These are phyloP conservation scores for Erucastrum elatum DNA, from an alignment of 345 rosid species.

Conservation along the genomic window DNA sequence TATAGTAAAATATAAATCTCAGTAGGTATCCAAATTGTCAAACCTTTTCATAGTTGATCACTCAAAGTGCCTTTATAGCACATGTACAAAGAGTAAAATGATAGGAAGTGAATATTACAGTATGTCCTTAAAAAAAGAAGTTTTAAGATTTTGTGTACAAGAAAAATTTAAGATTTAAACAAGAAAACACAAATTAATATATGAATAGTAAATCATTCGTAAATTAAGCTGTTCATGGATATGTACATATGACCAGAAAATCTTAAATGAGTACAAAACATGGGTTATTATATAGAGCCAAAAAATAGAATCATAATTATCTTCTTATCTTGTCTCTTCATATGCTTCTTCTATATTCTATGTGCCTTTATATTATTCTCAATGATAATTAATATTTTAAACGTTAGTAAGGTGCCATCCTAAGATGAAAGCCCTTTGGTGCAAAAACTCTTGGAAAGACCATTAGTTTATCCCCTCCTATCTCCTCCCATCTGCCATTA, in stretches of 20 bases:
- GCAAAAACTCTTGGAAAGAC: constrained; percentile 94
- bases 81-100: too few relatives aligned
- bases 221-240: too few relatives aligned
- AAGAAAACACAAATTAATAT: too few relatives aligned
- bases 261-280: neutral
- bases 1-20: too few relatives aligned
- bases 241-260: neutral
- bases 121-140: too few relatives aligned
- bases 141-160: too few relatives aligned
- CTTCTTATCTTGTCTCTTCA: neutral
- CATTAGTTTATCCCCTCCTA: constrained; percentile 67
- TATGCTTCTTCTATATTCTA: constrained; percentile 12
- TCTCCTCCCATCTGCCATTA: constrained; percentile 80
- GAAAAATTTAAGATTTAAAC: too few relatives aligned
- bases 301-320: neutral
- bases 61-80: too few relatives aligned
- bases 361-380: constrained; percentile 18
- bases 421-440: constrained; percentile 77
- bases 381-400: neutral
- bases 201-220: too few relatives aligned
- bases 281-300: neutral
- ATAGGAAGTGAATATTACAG: too few relatives aligned
- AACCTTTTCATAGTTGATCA: too few relatives aligned
- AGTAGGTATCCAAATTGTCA: too few relatives aligned
- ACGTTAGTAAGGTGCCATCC: constrained; percentile 49